Evolutionary conservation across 1,139 yeast genomes (phyloP).

Genomic region (Petasospora fabianii): DNA sequence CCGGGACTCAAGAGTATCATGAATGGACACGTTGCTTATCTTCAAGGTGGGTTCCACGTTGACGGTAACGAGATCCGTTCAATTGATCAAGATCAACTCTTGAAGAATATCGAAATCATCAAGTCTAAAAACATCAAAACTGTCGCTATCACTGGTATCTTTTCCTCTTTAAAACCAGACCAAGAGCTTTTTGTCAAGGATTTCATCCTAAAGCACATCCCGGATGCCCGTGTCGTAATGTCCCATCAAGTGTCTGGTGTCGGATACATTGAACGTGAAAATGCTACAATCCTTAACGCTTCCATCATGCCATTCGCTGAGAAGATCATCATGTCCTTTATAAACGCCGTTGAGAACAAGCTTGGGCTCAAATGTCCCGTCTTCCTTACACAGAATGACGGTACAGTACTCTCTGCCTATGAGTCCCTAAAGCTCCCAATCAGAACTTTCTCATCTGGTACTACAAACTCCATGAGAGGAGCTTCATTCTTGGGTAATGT

Average conservation of each 20-base stretch:
- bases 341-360: conserved; percentile 29
- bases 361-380: conserved; percentile 37
- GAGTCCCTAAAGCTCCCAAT: conserved; percentile 38
- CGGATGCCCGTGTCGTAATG: conserved; percentile 34
- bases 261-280: conserved; percentile 40
- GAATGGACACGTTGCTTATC: conserved; percentile 32
- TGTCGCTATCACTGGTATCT: conserved; percentile 38
- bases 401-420: conserved; percentile 36
- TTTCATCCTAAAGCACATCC: conserved; percentile 30
- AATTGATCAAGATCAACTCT: conserved; percentile 32
- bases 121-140: conserved; percentile 30
- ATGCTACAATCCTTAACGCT: conserved; percentile 41
- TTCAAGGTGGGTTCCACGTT: conserved; percentile 38
- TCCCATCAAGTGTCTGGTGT: conserved; percentile 39
- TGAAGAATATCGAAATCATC: conserved; percentile 29
- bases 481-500: conserved; percentile 37
- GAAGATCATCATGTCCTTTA: conserved; percentile 35
- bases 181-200: conserved; percentile 35
- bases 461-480: conserved; percentile 45
- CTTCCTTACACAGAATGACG: conserved; percentile 38
- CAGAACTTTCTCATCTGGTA: conserved; percentile 42
- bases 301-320: conserved; percentile 39
- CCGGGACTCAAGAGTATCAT: conserved; percentile 32
- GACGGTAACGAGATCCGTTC: conserved; percentile 36
- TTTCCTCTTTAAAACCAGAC: conserved; percentile 32